Evolutionary conservation across 2,329 filamentous ascomycete genomes (phyloP), one percentile per base, ranked within the genome.

Genomic region (Aureobasidium sp.): DNA sequence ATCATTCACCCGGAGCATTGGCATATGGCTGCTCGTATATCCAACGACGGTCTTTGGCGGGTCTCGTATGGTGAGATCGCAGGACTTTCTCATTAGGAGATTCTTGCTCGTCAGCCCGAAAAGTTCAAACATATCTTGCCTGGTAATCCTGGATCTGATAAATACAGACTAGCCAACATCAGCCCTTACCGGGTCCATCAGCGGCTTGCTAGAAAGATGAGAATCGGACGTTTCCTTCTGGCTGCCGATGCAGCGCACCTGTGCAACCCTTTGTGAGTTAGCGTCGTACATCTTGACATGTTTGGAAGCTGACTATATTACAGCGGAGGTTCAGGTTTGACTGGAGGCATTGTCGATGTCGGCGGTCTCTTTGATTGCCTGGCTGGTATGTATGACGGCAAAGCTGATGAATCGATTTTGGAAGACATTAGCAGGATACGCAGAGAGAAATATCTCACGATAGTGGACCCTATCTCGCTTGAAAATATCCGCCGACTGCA

Each of bases 21-120:
- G 55, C 54, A 61, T 3, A 67, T 68, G 64, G 62, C 65, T n/a
- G 66, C 66, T 8, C 60, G 65, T 27, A 64, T 68, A 3, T 66
- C 66, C 30, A 66, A 69, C n/a, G 64, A 69, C 2, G 72, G 73
- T 0, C 61, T 78, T n/a, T 76, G 74, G 71, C 67, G 76, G 27
- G 71, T 77, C 1, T 72, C 71, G 16, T 77, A 76, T 59, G 74
- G 75, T 4, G 72, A 74, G 8, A 64, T 73, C 7, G 64, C 65
- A 1, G 68, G 66, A 5, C 60, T 71, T 3, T 69, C 67, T 2
- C 41, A 61, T 3, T 64, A 67, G 16, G 50, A 68, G 60, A 63
- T 67, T 9, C 25, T 44, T 27, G 41, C 41, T 44, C 41, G 41
- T 21, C 41, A 44, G 21, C 41, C 41, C 21, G 41, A 44, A 21